Evolutionary conservation across 805 yeast species (phyloP), one percentile per base, ranked within the genome.

Genomic region (Yamadazyma paraphyllophila): DNA sequence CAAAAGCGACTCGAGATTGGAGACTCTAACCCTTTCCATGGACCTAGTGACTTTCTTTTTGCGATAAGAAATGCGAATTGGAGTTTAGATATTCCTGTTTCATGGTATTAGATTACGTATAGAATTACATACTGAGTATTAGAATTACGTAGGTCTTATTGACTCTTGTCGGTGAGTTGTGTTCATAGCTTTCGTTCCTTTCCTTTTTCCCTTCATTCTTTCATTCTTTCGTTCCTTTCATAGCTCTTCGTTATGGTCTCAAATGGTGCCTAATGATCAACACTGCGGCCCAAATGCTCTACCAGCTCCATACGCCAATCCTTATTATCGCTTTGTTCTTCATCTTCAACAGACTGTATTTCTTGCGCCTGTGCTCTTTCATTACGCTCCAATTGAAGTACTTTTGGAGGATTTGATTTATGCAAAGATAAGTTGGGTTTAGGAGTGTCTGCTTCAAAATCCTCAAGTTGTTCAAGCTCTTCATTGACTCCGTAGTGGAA

Each of bases 401-500:
- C 24, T 20, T 20, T 20, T 20, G 24, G 24, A 6, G 24, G 3
- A 6, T 20, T 6, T 20, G 24, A 6, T 20, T 6, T 20, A 20
- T 20, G 6, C 24, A 20, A 20, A 4, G 24, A 20, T 20, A 20
- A 20, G 24, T 6, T 20, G 3, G 24, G 24, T 20, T 20, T 20
- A 4, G 24, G 24, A 20, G 24, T 6, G 3, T 20, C 24, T 20
- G 24, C 24, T 20, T 7, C 15, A 5, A 14, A 32, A 32, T 32
- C 40, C 9, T 25, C 31, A 20, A n/a, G 11, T 12, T 40, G 35
- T 10, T 32, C 37, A n/a, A 9, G 24, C n/a, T 41, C 47, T 8
- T 32, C 30, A 15, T 61, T 71, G 8, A 65, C 64, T 1, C 74
- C 71, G 47, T 71, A 71, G 52, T 71, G 74, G 46, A 71, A 71